Evolutionary conservation across 2,329 filamentous ascomycete species (phyloP), one percentile per base, ranked within the genome.

Genomic region (Penicillium sp.): DNA sequence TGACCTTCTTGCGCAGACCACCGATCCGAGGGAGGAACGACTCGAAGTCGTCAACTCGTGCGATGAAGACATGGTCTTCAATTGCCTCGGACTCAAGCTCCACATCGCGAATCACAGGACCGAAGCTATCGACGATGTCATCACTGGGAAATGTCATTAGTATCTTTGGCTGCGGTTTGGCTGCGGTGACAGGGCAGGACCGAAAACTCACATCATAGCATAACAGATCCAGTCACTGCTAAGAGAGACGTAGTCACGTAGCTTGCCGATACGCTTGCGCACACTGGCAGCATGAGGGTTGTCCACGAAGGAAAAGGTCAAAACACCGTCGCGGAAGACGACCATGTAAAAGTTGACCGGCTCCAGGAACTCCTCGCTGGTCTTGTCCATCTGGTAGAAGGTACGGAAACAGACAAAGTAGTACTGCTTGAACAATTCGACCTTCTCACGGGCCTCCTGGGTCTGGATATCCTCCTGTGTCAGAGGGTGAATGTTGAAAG

Each of bases 201-300:
- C 29, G 20, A 4, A 47, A 47, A 75, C 85, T 78, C 77, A 89
- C 86, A 98, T 97, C 65, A 98, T 80, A 38, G 93, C 93, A 67
- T 98, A 98, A 76, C 93, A 98, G 61, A 97, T 95, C 92, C 95
- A 98, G 72, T 98, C 93, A 60, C 90, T 91, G 66, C 89, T 95
- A 33, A 98, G 79, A 54, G 91, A 86, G 62, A 97, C 88, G 65
- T 96, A 97, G 66, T 98, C 93, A 65, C 95, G 92, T 48, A 98
- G 78, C 60, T 89, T 87, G 23, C 89, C 86, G 63, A 98, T 97
- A 70, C 93, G 84, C 76, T 88, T 90, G 58, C 92, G 84, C 24
- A 98, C 93, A 57, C 93, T 89, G 38, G 86, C 81, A 10, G 91
- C 89, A 68, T 98, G 93, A 2, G 84, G 83, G 65, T 95, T 95